Base-by-base conservation (phyloP, 257 asterid genomes). In the Galeopsis tetrahit region DNA sequence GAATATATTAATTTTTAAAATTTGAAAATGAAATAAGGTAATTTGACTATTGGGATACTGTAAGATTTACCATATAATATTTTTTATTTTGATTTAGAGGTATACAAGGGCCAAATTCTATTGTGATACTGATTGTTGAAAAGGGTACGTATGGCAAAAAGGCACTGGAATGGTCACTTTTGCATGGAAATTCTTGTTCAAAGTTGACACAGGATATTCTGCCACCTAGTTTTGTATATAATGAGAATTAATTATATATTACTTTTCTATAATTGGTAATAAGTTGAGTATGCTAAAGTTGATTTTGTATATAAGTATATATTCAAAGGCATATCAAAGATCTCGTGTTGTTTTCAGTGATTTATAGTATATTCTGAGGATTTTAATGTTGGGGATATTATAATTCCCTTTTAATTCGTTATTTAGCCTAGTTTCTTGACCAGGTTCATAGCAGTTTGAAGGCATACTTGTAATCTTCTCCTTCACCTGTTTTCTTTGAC, bases 341-440 rank as follows among this genome's bases (percentile, higher is more conserved):
- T 17, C 15, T n/a, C 58, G 2, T n/a, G 58, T n/a, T 51, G 58
- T 3, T 51, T 51, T 21, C 28, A 21, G 28, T 21, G 28, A 21
- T 21, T 21, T 21, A 21, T 21, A 21, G 28, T 21, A 21, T 51
- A 14, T 13, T 51, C 28, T 4, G 58, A 2, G 7, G 58, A 33
- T 0, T 6, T 11, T 13, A 32, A 10, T 36, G 2, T 5, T 40
- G 5, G 28, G 0, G 10, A 13, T 2, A 32, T 70, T 58, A n/a
- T n/a, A 21, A 71, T 71, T 71, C 75, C 46, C 46, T 59, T 68
- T 68, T n/a, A n/a, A n/a, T n/a, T 46, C 7, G 3, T 31, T 1
- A 75, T 49, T 48, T 68, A 31, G 13, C 57, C 74, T 11, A 10
- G 52, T 55, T 66, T 66, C 52, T 40, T 3, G 53, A 74, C 78